A percentile compares a stretch with the other conserved stretches of the same genome.
phyloP scores from a whole-genome alignment of 176 grass and related monocot species.

The Oryza meridionalis region DNA sequence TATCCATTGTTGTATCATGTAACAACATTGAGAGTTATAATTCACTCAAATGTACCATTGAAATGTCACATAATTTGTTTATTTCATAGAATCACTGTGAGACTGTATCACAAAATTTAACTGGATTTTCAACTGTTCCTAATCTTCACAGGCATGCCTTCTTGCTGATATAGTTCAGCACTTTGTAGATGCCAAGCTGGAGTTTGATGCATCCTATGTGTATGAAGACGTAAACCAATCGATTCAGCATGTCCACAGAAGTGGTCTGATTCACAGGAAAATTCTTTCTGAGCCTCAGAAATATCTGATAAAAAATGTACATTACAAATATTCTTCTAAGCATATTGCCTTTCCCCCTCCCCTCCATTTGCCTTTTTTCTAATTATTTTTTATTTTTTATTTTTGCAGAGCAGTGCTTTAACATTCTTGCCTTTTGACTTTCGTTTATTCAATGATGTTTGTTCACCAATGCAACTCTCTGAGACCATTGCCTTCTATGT shows the following conservation, averaged over 20 bases:
- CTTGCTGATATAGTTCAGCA: constrained; percentile 96
- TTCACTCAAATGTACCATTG: neutral
- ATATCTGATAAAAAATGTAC: constrained; percentile 93
- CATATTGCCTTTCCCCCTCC: neutral
- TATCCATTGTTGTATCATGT: neutral
- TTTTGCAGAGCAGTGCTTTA: constrained; percentile 13
- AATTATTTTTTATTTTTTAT: too few species aligned
- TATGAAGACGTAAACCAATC: constrained; percentile 94
- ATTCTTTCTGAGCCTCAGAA: constrained; percentile 89
- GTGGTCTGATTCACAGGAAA: constrained; percentile 80
- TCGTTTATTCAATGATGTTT: neutral
- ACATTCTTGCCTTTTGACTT: constrained; percentile 28
- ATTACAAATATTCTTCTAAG: neutral
- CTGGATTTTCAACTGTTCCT: constrained; percentile 36
- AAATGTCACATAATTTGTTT: neutral
- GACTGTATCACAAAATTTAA: neutral
- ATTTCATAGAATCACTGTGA: neutral
- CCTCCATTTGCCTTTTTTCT: too few species aligned
- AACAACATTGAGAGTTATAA: neutral
- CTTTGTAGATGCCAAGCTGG: constrained; percentile 89
- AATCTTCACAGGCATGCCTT: constrained; percentile 82
- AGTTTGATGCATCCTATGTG: constrained; percentile 94
- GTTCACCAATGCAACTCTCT: constrained; percentile 8
- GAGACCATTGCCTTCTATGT: constrained; percentile 35
- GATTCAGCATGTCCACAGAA: constrained; percentile 96